Conservation (phyloP, 306 rosid species). For the Alnus glutinosa region DNA sequence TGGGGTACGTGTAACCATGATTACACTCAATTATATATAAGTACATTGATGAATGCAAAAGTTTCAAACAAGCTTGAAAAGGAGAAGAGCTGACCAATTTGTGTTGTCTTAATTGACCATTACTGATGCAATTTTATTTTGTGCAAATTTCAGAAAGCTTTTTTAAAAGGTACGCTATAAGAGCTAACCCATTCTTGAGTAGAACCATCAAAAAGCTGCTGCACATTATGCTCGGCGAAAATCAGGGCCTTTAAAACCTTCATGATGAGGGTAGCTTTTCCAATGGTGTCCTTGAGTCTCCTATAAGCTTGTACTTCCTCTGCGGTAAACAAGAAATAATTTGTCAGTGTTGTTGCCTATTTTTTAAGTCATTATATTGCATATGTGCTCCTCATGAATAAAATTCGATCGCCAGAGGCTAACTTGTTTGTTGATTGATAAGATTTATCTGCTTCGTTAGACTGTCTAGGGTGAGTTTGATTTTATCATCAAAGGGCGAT, state of each 20-base stretch:
- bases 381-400: neutral
- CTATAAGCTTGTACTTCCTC: slow-evolving; percentile 19
- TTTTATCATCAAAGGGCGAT: slow-evolving; percentile 42
- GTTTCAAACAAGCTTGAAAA: too few relatives aligned
- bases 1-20: too few relatives aligned
- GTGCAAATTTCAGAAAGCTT: too few relatives aligned
- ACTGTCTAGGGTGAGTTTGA: slow-evolving; percentile 42
- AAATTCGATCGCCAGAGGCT: neutral
- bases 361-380: neutral
- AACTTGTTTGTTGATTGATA: slow-evolving; percentile 40
- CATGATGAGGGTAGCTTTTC: slow-evolving; percentile 34
- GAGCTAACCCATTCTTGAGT: slow-evolving; percentile 39
- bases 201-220: slow-evolving; percentile 43
- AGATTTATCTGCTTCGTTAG: slow-evolving; percentile 31
- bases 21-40: too few relatives aligned
- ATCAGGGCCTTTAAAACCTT: slow-evolving; percentile 32
- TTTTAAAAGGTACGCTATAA: neutral
- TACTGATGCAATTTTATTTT: too few relatives aligned
- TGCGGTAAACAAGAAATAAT: neutral
- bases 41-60: too few relatives aligned
- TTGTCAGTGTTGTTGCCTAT: neutral
- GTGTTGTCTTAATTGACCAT: too few relatives aligned
- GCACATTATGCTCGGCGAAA: slow-evolving; percentile 15
- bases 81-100: too few relatives aligned
- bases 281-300: neutral